Evolutionary conservation across 2,329 filamentous ascomycete genomes (phyloP).

Genomic region (Hyphodiscus sp.): DNA sequence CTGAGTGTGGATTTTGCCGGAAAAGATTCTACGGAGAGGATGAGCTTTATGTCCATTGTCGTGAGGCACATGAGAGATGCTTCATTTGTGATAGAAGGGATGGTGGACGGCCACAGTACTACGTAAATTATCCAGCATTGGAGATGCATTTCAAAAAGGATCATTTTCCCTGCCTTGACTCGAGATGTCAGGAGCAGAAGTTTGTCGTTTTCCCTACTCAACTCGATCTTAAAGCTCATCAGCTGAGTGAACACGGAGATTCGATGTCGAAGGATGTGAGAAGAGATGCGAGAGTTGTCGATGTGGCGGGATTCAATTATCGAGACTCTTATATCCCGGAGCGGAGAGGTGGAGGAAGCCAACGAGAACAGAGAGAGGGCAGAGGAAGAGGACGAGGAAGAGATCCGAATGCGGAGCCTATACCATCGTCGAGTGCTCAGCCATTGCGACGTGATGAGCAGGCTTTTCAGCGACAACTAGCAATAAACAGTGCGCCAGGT

Average conservation of each 20-base stretch:
- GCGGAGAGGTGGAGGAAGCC: conserved; percentile 41
- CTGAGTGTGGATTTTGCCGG: conserved; percentile 87
- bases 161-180: conserved; percentile 78
- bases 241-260: conserved; percentile 74
- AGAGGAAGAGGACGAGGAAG: conserved; percentile 58
- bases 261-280: conserved; percentile 76
- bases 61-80: conserved; percentile 89
- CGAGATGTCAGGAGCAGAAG: conserved; percentile 91
- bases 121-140: conserved; percentile 77
- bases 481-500: conserved; percentile 81
- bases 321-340: conserved; percentile 61
- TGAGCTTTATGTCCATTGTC: conserved; percentile 88
- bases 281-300: conserved; percentile 76
- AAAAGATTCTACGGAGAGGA: conserved; percentile 93
- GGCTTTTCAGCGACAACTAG: conserved; percentile 86
- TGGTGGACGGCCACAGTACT: conserved; percentile 71
- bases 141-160: conserved; percentile 83
- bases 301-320: conserved; percentile 81
- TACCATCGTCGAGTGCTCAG: conserved; percentile 71
- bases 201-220: conserved; percentile 95
- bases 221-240: conserved; percentile 91
- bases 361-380: conserved; percentile 34
- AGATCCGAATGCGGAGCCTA: conserved; percentile 78
- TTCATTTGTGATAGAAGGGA: conserved; percentile 74
- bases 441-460: conserved; percentile 79